Conservation (phyloP, 495 filamentous ascomycete genomes). For the Emericellopsis terricola region DNA sequence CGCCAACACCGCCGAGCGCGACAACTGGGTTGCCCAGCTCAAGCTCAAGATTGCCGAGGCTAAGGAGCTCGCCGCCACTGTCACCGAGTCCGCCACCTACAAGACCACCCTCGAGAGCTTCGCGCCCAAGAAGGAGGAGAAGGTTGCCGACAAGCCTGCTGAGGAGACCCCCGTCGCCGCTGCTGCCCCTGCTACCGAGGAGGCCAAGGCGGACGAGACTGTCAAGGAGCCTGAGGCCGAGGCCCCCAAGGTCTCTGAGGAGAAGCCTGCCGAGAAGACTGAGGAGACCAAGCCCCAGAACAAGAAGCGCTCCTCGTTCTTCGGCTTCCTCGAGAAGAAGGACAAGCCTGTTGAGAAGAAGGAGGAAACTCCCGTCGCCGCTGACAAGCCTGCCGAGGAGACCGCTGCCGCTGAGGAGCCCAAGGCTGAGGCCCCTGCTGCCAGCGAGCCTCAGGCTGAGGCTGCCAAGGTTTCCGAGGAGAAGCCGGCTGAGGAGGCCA, state of each 20-base stretch:
- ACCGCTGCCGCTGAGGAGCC: conserved; percentile 9
- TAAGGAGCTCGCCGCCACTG: conserved; percentile 48
- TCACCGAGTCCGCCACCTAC: conserved; percentile 57
- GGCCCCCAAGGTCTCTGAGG: conserved; percentile 15
- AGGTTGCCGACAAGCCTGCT: conserved; percentile 21
- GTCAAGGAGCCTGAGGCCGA: conserved; percentile 22
- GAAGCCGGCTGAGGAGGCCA: conserved; percentile 13
- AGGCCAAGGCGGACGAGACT: conserved; percentile 18
- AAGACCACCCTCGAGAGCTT: conserved; percentile 60
- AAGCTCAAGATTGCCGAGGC: conserved; percentile 63
- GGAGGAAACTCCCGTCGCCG: conserved; percentile 20
- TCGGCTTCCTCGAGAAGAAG: conserved; percentile 58
- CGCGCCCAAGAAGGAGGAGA: conserved; percentile 36
- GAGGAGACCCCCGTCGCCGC: conserved; percentile 25
- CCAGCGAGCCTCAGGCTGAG: conserved; percentile 15
- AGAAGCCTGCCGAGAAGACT: conserved; percentile 22
- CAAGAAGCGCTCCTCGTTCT: conserved; percentile 73
- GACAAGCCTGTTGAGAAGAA: conserved; percentile 45
- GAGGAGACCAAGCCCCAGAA: conserved; percentile 56
- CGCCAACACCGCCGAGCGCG: conserved; percentile 52
- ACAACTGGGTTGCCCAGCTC: conserved; percentile 70
- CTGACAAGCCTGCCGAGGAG: conserved; percentile 14
- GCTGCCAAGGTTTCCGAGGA: conserved; percentile 14
- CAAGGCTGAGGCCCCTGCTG: conserved; percentile 9
- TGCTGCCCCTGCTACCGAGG: conserved; percentile 34